Conservation (phyloP, 1,284 basidiomycete species). For the Cutaneotrichosporon dermatis region DNA sequence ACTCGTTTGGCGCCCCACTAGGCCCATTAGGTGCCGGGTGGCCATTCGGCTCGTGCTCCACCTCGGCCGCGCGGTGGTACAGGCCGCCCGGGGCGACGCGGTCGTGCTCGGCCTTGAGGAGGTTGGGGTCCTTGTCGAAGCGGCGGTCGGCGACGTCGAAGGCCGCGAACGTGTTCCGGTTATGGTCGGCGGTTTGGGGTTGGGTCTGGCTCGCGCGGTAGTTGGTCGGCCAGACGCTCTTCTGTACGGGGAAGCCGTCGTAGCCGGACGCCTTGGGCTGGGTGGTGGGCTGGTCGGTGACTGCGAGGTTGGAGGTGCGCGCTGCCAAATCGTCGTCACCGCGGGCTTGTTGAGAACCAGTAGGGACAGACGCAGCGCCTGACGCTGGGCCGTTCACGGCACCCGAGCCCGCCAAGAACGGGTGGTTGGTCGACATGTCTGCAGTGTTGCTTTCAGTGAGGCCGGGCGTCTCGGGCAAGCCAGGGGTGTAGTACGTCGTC, state of each 20-base stretch:
- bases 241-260: not conserved
- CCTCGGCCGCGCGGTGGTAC: not conserved
- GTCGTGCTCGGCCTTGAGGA: not conserved
- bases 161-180: not conserved
- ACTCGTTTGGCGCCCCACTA: no score
- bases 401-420: no score
- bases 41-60: no score
- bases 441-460: no score
- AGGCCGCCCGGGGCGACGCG: not conserved
- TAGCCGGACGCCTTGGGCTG: not conserved
- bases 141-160: slow-evolving; percentile 7
- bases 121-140: slow-evolving; percentile 2
- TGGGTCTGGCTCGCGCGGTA: not conserved
- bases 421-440: no score
- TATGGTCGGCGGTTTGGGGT: not conserved
- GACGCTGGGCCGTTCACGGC: not conserved
- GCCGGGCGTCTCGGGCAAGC: not conserved
- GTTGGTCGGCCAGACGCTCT: slow-evolving; percentile 2
- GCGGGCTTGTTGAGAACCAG: no score
- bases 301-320: not conserved
- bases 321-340: not conserved
- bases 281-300: not conserved
- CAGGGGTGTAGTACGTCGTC: slow-evolving; percentile 2
- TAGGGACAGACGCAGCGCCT: no score
- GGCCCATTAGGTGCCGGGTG: no score